Percentiles rank a stretch among this genome's conserved stretches.
These are phyloP conservation scores for Tetrahymena thermophila DNA, from an alignment of 73 alveolate genomes.

Conservation along the genomic window DNA sequence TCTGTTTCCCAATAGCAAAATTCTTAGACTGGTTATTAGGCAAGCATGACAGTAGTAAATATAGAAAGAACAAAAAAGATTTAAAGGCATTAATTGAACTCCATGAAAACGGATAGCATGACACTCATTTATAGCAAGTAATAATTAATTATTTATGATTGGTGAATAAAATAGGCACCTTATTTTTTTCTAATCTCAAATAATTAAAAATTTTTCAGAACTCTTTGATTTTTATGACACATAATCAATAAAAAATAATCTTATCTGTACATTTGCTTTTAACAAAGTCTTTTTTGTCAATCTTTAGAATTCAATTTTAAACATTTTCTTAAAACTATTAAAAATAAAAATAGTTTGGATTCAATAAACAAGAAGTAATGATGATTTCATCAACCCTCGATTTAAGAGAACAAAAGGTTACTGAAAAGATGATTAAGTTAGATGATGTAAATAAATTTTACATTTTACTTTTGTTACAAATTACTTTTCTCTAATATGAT, in stretches of 20 bases:
- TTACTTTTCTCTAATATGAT: slow-evolving; percentile 13
- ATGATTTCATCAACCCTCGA: slow-evolving; percentile 56
- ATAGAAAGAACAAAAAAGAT: slow-evolving; percentile 51
- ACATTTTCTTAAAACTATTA: slow-evolving; percentile 21
- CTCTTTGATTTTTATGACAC: no score
- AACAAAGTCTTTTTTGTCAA: no score
- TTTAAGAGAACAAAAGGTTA: slow-evolving; percentile 41
- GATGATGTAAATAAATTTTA: slow-evolving; percentile 46
- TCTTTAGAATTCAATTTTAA: slow-evolving; percentile 1
- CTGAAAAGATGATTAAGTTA: slow-evolving; percentile 49
- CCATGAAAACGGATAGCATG: slow-evolving; percentile 49
- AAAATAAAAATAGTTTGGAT: slow-evolving; percentile 40
- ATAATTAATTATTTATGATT: neutral
- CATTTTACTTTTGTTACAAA: slow-evolving; percentile 23
- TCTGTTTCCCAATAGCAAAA: slow-evolving; percentile 59
- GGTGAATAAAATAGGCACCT: no score
- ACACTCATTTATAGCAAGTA: slow-evolving; percentile 43
- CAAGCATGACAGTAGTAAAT: slow-evolving; percentile 58
- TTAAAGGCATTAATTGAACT: slow-evolving; percentile 59
- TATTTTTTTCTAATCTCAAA: no score
- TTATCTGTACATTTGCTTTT: no score
- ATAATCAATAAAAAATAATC: no score
- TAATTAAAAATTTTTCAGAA: no score
- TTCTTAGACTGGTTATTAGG: slow-evolving; percentile 70
- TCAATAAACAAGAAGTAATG: slow-evolving; percentile 38